Conservation (phyloP, 805 yeast genomes). For the Yamadazyma akitaensis region DNA sequence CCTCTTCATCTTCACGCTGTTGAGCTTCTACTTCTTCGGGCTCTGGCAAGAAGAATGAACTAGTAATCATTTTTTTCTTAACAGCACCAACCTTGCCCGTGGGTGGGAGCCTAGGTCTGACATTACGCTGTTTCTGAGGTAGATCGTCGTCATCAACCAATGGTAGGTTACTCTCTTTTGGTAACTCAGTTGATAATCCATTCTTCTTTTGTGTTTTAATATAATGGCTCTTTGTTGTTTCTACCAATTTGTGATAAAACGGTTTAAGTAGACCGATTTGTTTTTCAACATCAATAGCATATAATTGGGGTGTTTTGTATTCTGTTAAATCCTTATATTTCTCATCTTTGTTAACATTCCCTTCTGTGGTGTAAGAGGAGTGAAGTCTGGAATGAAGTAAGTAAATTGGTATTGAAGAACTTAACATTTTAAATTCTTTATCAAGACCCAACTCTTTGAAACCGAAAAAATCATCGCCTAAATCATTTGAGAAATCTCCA, state of each 20-base stretch:
- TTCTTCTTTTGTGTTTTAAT: constrained; percentile 39
- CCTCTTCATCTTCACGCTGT: not conserved
- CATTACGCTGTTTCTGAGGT: constrained; percentile 72
- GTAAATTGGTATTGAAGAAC: constrained; percentile 86
- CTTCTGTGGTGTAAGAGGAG: constrained; percentile 46
- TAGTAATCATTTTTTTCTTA: constrained; percentile 59
- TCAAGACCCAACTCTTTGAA: constrained; percentile 92
- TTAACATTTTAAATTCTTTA: constrained; percentile 81
- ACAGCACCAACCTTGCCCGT: constrained; percentile 75
- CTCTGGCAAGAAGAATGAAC: constrained; percentile 52
- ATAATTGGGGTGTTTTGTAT: constrained; percentile 50
- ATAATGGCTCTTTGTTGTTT: constrained; percentile 42
- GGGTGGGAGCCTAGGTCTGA: constrained; percentile 82
- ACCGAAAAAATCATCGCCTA: constrained; percentile 98
- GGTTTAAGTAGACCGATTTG: constrained; percentile 61
- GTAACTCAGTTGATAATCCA: constrained; percentile 38
- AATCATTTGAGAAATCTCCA: constrained; percentile 89
- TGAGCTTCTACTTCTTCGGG: constrained; percentile 10
- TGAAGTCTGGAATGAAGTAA: constrained; percentile 74
- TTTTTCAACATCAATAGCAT: constrained; percentile 46
- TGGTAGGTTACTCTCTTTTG: constrained; percentile 33
- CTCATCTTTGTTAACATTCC: constrained; percentile 46
- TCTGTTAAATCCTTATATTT: constrained; percentile 66
- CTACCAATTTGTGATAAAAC: constrained; percentile 42
- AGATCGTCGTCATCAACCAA: constrained; percentile 79